Evolutionary conservation across 2,329 filamentous ascomycete species (phyloP), one percentile per base, ranked within the genome.

Genomic region (Aspergillus luchuensis): DNA sequence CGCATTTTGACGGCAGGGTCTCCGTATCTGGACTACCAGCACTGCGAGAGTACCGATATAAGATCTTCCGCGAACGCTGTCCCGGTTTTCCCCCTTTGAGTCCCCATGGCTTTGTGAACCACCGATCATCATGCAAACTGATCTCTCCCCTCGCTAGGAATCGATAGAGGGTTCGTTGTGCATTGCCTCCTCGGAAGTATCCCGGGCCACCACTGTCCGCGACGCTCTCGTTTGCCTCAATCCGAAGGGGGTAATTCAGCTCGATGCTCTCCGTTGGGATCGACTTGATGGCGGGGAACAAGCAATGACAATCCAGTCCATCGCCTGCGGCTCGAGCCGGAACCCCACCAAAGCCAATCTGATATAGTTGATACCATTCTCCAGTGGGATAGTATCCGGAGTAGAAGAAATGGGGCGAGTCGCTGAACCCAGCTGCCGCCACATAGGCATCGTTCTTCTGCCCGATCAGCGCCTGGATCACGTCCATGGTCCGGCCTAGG

Each of bases 401-500:
- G 67, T 82, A 82, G 69, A 82, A 82, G 59, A 83, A 78, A 66
- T 83, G 79, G 0, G 81, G 81, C 0, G 79, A 81, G 66, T 83
- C 81, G 13, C 79, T 81, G 67, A 83, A 83, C 0, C 81, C 81
- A 3, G 81, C 80, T 4, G 80, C 81, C 5, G 80, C 80, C 11
- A 78, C 77, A 66, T 81, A 82, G 0, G 75, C 74, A 5, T 76
- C 70, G 59, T 81, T 78, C 52, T 78, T 76, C 64, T 82, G 79
- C 4, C 80, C 80, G 63, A 83, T 80, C 1, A 83, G 73, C 0
- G 80, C 81, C 62, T 83, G 80, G 49, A 83, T 74, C n/a, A 82
- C 76, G 59, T 83, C 80, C 72, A 83, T 75, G 0, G 80, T 74
- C 0, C 81, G 73, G 1, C 80, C 81, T 1, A 83, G 72, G 5